Evolutionary conservation across 2,329 filamentous ascomycete genomes (phyloP), one percentile per base, ranked within the genome.

Genomic region (Lachnellula willkommii): DNA sequence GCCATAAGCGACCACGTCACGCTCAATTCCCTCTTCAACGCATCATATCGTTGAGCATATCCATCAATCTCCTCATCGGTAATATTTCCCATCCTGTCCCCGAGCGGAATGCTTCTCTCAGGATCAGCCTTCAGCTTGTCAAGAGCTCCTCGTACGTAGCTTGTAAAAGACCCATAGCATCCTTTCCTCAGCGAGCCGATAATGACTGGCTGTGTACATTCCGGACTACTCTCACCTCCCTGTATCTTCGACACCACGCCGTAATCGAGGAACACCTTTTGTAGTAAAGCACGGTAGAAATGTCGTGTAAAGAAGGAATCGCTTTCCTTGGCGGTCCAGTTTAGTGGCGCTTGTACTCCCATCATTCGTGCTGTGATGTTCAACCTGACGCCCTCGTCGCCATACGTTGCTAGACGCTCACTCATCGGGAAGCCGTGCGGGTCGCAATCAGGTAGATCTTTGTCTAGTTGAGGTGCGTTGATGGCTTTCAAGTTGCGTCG

Each of bases 301-400:
- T 99, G 94, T 0, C 93, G 82, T 0, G 85, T 90, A 75, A 99
- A 97, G 74, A 97, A 99, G 7, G 77, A 79, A 51, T 91, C 87
- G 69, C 89, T 95, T 58, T 96, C 92, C 28, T 79, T 76, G 24
- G 78, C 76, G 2, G 88, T 88, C 94, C 94, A 99, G 74, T 99
- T 99, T 57, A 85, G 79, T 1, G 94, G 92, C 7, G 94, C 94
- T 74, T 99, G 94, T 50, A 95, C 92, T 2, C 93, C 93, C 93
- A 97, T 96, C 88, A 96, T 96, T 46, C 94, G 84, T 1, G 94
- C 91, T 4, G 94, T 99, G 68, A 97, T 96, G 72, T 99, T 97
- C 55, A 97, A 79, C 24, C 89, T 82, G 47, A 97, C 79, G 2
- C 91, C 90, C 24, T 71, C 70, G 15, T 73, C 75, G 20, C 76